Percentiles rank a stretch among this genome's conserved stretches.
Evolutionary conservation across 352 stramenopile species (phyloP).

Genomic region (Phytophthora syringae): DNA sequence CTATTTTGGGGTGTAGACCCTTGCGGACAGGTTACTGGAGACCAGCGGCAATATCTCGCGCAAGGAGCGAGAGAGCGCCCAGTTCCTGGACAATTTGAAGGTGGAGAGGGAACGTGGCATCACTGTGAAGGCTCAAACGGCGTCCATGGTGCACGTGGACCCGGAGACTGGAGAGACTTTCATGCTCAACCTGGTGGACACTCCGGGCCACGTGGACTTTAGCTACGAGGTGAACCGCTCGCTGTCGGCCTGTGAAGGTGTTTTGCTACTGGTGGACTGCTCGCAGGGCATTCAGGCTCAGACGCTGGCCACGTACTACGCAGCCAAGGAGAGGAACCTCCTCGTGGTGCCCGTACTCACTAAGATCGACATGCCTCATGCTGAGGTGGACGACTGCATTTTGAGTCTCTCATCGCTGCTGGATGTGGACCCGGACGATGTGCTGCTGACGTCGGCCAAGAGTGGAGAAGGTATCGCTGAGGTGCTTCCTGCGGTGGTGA

Average conservation of each 20-base stretch:
- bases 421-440: conserved; percentile 94
- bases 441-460: conserved; percentile 96
- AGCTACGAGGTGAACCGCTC: conserved; percentile 97
- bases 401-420: conserved; percentile 79
- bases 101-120: conserved; percentile 98
- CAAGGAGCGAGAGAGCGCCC: conserved; percentile 81
- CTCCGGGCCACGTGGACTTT: conserved; percentile 98
- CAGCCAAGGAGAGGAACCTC: conserved; percentile 96
- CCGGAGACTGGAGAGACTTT: conserved; percentile 75
- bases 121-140: conserved; percentile 98
- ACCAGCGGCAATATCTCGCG: conserved; percentile 90
- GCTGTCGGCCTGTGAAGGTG: conserved; percentile 96
- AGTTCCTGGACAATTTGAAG: conserved; percentile 93
- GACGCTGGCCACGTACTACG: conserved; percentile 97
- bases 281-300: conserved; percentile 98
- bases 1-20: conserved; percentile 50
- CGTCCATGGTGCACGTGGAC: conserved; percentile 95
- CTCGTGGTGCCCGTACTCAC: conserved; percentile 97
- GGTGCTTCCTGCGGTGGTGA: conserved; percentile 85
- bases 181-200: conserved; percentile 98
- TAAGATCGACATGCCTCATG: conserved; percentile 98
- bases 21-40: conserved; percentile 92
- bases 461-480: conserved; percentile 90
- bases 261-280: conserved; percentile 97
- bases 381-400: conserved; percentile 92